Conservation (phyloP, 805 yeast genomes). For the Candida khao-thaluensis region DNA sequence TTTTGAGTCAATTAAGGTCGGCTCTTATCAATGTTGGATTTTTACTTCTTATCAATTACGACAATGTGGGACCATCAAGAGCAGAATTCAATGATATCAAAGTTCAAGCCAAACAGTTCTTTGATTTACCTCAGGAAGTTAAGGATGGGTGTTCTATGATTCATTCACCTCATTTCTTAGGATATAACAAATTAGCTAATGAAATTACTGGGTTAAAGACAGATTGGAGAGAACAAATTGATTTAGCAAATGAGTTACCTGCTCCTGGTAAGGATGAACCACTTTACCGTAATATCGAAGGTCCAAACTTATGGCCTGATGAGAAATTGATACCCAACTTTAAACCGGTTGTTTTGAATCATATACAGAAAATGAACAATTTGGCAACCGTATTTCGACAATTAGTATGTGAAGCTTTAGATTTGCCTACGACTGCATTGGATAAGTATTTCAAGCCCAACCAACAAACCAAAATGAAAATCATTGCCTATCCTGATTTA, state of each 20-base stretch:
- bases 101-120: constrained; percentile 41
- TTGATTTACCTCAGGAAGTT: constrained; percentile 45
- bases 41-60: constrained; percentile 44
- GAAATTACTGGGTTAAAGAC: constrained; percentile 53
- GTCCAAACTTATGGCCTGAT: constrained; percentile 58
- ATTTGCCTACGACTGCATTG: constrained; percentile 43
- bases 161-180: constrained; percentile 57
- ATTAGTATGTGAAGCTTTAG: constrained; percentile 57
- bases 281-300: constrained; percentile 50
- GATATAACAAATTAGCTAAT: constrained; percentile 55
- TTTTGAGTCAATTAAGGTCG: constrained; percentile 39
- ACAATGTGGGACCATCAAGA: constrained; percentile 39
- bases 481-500: constrained; percentile 56
- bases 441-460: constrained; percentile 51
- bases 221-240: constrained; percentile 65
- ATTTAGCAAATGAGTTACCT: constrained; percentile 53
- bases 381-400: constrained; percentile 43
- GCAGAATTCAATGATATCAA: constrained; percentile 37
- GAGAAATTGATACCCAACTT: constrained; percentile 42
- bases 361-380: constrained; percentile 45
- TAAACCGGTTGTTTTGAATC: constrained; percentile 38
- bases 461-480: constrained; percentile 53
- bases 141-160: constrained; percentile 52
- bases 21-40: constrained; percentile 61
- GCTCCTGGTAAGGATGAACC: constrained; percentile 41